These are phyloP conservation scores for Rhododendron kiyosumense DNA, from an alignment of 148 eudicot genomes.

Conservation along the genomic window DNA sequence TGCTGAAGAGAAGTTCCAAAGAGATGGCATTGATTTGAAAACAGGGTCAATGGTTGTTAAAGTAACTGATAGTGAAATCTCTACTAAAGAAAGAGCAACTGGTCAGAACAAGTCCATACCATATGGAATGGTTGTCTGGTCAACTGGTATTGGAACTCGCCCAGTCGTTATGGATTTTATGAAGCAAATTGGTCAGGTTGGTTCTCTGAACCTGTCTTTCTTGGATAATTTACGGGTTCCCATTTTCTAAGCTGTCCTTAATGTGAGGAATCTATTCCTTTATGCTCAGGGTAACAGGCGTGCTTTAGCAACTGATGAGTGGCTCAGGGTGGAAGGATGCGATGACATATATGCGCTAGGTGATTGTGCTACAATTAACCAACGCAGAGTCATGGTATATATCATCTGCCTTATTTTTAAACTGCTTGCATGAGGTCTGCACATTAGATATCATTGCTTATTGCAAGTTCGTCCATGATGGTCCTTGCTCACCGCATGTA, in stretches of 20 bases:
- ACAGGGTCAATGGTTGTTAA: slow-evolving; percentile 24
- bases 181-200: slow-evolving; percentile 25
- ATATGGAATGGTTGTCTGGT: slow-evolving; percentile 27
- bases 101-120: slow-evolving; percentile 18
- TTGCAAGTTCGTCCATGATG: not conserved
- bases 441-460: not conserved
- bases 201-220: not conserved
- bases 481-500: not conserved
- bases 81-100: slow-evolving; percentile 20
- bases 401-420: not conserved
- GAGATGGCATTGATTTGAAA: slow-evolving; percentile 24
- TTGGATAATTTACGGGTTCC: not conserved
- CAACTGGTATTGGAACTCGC: slow-evolving; percentile 28
- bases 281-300: slow-evolving; percentile 16
- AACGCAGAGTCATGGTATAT: slow-evolving; percentile 21
- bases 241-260: not conserved
- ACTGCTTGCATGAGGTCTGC: not conserved
- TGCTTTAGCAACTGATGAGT: slow-evolving; percentile 23
- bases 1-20: slow-evolving; percentile 22
- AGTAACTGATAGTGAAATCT: slow-evolving; percentile 19
- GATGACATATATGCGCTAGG: slow-evolving; percentile 21
- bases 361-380: slow-evolving; percentile 23
- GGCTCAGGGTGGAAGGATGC: slow-evolving; percentile 27
- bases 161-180: slow-evolving; percentile 19
- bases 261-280: not conserved